Conservation (phyloP, 148 eudicot genomes). For the Spergularia bocconei region DNA sequence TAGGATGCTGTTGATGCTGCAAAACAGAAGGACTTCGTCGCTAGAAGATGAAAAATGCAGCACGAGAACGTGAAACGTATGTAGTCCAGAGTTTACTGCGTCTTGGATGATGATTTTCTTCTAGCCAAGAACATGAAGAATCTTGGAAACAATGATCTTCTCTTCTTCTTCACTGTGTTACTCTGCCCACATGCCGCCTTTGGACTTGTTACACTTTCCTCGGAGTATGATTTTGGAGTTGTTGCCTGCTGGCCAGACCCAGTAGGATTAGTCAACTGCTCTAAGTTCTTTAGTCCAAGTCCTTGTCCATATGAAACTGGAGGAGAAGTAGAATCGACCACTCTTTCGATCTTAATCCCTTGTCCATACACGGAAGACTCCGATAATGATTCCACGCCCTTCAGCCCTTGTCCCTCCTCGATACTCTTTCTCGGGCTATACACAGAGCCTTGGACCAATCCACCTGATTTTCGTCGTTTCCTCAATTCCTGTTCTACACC, state of each 20-base stretch:
- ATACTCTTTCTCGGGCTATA: slow-evolving; percentile 44
- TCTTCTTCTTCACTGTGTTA: slow-evolving; percentile 36
- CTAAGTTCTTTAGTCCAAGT: slow-evolving; percentile 35
- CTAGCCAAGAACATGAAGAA: slow-evolving; percentile 40
- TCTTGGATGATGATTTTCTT: slow-evolving; percentile 33
- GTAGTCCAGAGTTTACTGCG: slow-evolving; percentile 18
- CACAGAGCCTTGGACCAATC: slow-evolving; percentile 30
- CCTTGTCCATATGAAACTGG: slow-evolving; percentile 35
- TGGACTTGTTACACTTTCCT: slow-evolving; percentile 18
- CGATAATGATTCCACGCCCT: slow-evolving; percentile 9
- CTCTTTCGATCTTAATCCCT: slow-evolving; percentile 34
- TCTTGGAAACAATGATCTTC: slow-evolving; percentile 34
- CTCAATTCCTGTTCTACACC: slow-evolving; percentile 83
- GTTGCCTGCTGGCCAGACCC: slow-evolving; percentile 8
- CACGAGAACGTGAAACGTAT: not conserved
- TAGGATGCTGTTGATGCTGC: not conserved
- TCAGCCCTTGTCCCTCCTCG: slow-evolving; percentile 39
- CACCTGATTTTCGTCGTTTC: slow-evolving; percentile 66
- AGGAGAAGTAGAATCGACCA: slow-evolving; percentile 30
- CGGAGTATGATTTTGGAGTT: slow-evolving; percentile 19
- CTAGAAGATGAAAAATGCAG: not conserved
- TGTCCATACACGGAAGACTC: slow-evolving; percentile 22
- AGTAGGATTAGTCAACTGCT: slow-evolving; percentile 28
- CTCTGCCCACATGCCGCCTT: slow-evolving; percentile 28
- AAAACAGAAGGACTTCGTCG: not conserved